Base-by-base conservation (phyloP, 2,329 filamentous ascomycete species). In the Lasiodiplodia sp. region DNA sequence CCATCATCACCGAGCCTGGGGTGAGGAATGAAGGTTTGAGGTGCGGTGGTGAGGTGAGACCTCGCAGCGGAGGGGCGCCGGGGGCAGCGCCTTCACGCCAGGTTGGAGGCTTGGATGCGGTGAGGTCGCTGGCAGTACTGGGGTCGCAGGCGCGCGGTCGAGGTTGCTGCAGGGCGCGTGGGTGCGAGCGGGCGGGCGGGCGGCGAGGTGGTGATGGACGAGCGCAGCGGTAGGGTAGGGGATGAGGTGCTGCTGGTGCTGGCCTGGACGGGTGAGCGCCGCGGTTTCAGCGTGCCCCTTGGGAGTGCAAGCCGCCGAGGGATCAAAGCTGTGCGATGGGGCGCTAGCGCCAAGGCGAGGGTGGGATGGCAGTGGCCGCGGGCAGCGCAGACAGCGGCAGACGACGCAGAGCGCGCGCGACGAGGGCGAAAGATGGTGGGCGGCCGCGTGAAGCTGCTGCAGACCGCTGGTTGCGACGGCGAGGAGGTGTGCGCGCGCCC, bases 1-100 rank as follows among this genome's bases (percentile, higher is more conserved):
- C 76, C 77, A 79, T 79, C 70, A 51, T 64, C 25, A 66, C 67
- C 68, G 70, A 63, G 65, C 70, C 55, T 60, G 66, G 55, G 47
- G 66, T 47, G 55, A 49, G 66, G 57, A 60, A 60, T 52, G 49
- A 44, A 44, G 66, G 49, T 53, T 34, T 63, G 55, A 58, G 66
- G 53, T 62, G 57, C 58, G 67, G 56, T 68, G 58, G 67, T 56
- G 58, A 56, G 51, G 67, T 68, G 67, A 68, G 51, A 68, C 67
- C 67, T 68, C 57, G 67, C 67, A 56, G 67, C 38, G 67, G 67
- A 68, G 57, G 67, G 23, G 67, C 67, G 58, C 57, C 57, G 58
- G 67, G 44, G 49, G 31, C 60, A 64, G 60, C 67, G 67, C 67
- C 58, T 68, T 64, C 57, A 68, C 67, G 57, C 67, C 67, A 68